Conservation (phyloP, 768 basidiomycete genomes). For the Fibroporia radiculosa region DNA sequence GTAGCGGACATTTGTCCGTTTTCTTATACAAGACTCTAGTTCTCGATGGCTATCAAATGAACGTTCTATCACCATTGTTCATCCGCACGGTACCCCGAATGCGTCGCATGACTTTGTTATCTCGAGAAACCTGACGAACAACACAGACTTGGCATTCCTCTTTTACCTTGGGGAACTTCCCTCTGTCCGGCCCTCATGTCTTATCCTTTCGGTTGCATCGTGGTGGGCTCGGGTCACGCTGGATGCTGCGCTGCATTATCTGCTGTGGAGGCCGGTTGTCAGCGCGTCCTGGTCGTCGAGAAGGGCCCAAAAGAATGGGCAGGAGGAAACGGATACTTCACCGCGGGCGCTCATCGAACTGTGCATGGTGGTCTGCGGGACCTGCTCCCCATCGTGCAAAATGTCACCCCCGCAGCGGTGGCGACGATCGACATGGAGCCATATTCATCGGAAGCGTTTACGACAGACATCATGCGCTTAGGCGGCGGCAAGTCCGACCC, state of each 20-base stretch:
- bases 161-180: too few species aligned
- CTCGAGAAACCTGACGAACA: too few species aligned
- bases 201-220: conserved; percentile 41
- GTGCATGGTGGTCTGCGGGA: conserved; percentile 55
- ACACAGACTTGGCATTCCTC: too few species aligned
- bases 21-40: too few species aligned
- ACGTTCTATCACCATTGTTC: too few species aligned
- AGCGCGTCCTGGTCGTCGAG: conserved; percentile 55
- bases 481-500: conserved; percentile 42
- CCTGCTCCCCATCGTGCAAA: conserved; percentile 46
- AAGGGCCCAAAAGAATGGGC: conserved; percentile 57
- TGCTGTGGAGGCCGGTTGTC: conserved; percentile 51
- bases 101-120: too few species aligned
- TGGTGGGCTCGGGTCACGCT: conserved; percentile 62
- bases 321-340: conserved; percentile 70
- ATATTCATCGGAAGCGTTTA: conserved; percentile 48
- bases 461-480: conserved; percentile 53
- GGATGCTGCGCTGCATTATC: conserved; percentile 59
- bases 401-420: conserved; percentile 35
- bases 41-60: too few species aligned
- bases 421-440: conserved; percentile 47
- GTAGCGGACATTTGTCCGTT: too few species aligned
- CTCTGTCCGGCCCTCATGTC: background rate
- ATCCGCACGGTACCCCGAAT: too few species aligned
- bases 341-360: conserved; percentile 60